Evolutionary conservation across 108 stramenopile species (phyloP).

Genomic region (Schizochytrium sp.): DNA sequence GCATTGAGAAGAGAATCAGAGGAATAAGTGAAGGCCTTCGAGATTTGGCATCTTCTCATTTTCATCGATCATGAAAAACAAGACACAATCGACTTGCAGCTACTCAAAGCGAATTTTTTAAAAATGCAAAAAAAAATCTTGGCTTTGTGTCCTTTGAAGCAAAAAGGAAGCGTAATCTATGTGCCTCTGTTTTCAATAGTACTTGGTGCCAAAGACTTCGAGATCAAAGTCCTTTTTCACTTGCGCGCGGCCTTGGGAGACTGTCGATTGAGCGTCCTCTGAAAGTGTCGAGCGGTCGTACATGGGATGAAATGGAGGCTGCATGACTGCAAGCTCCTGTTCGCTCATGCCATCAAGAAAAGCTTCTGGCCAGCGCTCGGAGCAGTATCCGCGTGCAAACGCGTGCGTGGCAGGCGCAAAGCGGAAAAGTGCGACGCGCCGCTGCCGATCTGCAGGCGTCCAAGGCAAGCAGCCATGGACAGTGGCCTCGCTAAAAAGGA

Average conservation of each 20-base stretch:
- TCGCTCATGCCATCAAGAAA: constrained; percentile 68
- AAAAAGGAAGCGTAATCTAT: too few species aligned
- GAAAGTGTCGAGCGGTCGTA: neutral
- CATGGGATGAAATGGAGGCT: constrained; percentile 72
- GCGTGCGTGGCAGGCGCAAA: constrained; percentile 69
- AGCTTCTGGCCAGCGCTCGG: constrained; percentile 56
- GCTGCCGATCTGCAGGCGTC: constrained; percentile 28
- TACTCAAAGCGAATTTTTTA: too few species aligned
- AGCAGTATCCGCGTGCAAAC: constrained; percentile 69
- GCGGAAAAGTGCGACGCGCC: constrained; percentile 69
- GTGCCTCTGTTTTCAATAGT: neutral
- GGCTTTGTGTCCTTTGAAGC: too few species aligned
- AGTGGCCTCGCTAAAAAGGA: constrained; percentile 77
- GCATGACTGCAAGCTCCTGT: constrained; percentile 69
- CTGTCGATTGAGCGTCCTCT: neutral
- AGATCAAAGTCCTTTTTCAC: neutral
- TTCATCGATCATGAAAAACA: too few species aligned
- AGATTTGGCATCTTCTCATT: too few species aligned
- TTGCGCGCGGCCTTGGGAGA: neutral
- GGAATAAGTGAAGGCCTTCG: too few species aligned
- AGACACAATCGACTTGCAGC: too few species aligned
- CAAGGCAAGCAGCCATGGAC: constrained; percentile 80
- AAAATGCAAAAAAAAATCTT: too few species aligned
- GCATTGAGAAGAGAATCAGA: too few species aligned
- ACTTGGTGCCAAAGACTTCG: neutral